phyloP scores from a whole-genome alignment of 2,329 filamentous ascomycete species.

The Westerdykella aurantiaca region DNA sequence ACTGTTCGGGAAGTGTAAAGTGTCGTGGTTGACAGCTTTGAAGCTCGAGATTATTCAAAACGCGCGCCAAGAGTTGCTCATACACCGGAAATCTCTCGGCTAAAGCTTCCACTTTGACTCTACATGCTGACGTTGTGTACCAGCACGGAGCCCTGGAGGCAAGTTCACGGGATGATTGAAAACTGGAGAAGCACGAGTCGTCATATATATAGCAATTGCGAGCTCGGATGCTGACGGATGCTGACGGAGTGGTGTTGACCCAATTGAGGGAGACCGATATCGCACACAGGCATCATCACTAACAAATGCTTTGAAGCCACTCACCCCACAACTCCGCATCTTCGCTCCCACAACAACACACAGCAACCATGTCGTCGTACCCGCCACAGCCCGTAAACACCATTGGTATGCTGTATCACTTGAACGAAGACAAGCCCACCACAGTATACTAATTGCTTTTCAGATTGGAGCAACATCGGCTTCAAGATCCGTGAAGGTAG shows the following conservation, averaged over 20 bases:
- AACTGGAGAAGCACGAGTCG: slow-evolving; percentile 2
- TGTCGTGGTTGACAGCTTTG: no score
- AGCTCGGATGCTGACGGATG: slow-evolving; percentile 22
- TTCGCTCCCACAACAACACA: background rate
- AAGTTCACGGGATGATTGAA: background rate
- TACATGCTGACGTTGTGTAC: background rate
- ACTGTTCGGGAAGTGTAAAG: no score
- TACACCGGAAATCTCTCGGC: background rate
- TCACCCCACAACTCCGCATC: background rate
- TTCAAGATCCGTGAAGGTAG: slow-evolving; percentile 86
- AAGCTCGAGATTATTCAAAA: slow-evolving; percentile 2
- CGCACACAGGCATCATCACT: slow-evolving; percentile 12
- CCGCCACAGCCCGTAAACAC: slow-evolving; percentile 72
- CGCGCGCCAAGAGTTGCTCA: slow-evolving; percentile 2
- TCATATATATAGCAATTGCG: slow-evolving; percentile 15
- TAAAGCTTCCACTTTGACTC: slow-evolving; percentile 3
- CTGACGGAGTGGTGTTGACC: slow-evolving; percentile 8
- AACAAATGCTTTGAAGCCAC: background rate
- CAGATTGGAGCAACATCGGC: slow-evolving; percentile 87
- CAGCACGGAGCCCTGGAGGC: background rate
- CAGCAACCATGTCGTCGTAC: slow-evolving; percentile 30
- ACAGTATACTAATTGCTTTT: background rate
- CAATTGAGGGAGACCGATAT: slow-evolving; percentile 25
- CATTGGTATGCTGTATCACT: slow-evolving; percentile 52
- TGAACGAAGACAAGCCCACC: background rate